Base-by-base conservation (phyloP, 768 basidiomycete species). In the Lentinula boryana region DNA sequence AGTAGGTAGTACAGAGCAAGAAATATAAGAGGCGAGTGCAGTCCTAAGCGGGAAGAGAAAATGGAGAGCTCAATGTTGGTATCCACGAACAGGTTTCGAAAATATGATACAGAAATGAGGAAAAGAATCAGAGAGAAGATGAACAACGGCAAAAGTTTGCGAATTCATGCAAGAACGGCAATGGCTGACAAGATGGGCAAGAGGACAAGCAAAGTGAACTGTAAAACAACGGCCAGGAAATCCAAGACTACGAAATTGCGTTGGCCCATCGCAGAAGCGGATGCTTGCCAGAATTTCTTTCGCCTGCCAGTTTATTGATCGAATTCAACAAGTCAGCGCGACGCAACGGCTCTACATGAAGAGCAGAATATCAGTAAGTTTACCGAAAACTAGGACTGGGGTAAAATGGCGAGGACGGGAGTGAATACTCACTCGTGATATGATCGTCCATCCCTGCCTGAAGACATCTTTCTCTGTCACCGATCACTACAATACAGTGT, bases 321-420 rank as follows among this genome's bases (percentile, higher is more conserved):
- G 90, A 84, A 61, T 92, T 92, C 62, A 91, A 72, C 6, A 93
- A 80, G 68, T 93, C 91, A 5, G 83, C 87, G 48, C 91, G 84
- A 60, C 91, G 83, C 51, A 93, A 70, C 1, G 91, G 91, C 77
- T 93, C 90, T 91, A 64, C 23, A 62, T 32, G 12, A 56, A 58
- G 91, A 90, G 65, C 90, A 89, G 67, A 89, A 88, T 68, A 90
- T 88, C 76, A 76, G 49, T 50, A 53, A 36, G 36, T 50, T 35
- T 1, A 49, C 23, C 51, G 23, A 5, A 50, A 52, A 16, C 44
- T 51, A 53, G 59, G 55, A 40, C 5, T 9, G 38, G 9, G 48
- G 40, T n/a, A 36, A n/a, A 15, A 38, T 10, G 21, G 10, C 27
- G 5, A n/a, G n/a, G 58, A n/a, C 49, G 27, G 32, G 16, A 52